phyloP scores from a whole-genome alignment of 1,284 basidiomycete species.

The Pseudozyma sp. region DNA sequence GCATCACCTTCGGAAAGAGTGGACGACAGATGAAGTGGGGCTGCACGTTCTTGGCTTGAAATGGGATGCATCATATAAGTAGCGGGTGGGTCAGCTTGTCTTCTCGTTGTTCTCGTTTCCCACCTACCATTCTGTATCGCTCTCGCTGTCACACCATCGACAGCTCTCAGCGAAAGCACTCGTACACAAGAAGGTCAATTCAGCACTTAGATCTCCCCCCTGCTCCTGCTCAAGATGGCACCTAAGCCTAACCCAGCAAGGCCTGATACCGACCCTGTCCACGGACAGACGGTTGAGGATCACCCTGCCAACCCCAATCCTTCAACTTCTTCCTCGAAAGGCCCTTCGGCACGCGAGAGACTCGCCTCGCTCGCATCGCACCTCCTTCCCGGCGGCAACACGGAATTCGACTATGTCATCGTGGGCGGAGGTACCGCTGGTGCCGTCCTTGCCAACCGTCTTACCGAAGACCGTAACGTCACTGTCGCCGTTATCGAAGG shows the following conservation, averaged over 20 bases:
- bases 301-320: slow-evolving; percentile 29
- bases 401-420: slow-evolving; percentile 69
- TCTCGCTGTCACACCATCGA: no score
- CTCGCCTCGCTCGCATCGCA: slow-evolving; percentile 63
- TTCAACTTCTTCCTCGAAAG: slow-evolving; percentile 20
- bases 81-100: not conserved
- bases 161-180: no score
- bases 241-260: slow-evolving; percentile 51
- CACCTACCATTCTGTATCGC: slow-evolving; percentile 1
- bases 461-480: slow-evolving; percentile 67
- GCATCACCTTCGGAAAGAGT: no score
- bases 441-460: slow-evolving; percentile 68
- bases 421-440: slow-evolving; percentile 69
- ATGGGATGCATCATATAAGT: slow-evolving; percentile 10
- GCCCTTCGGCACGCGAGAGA: slow-evolving; percentile 50
- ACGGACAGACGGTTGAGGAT: slow-evolving; percentile 55
- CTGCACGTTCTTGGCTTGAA: no score
- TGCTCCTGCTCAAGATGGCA: slow-evolving; percentile 21
- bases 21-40: no score
- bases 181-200: not conserved
- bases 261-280: slow-evolving; percentile 54
- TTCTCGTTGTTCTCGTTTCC: not conserved
- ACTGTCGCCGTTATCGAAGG: slow-evolving; percentile 69
- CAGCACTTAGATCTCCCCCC: not conserved
- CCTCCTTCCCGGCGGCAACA: slow-evolving; percentile 55